phyloP scores from a whole-genome alignment of 164 flowering plant genomes.

The Umbellularia californica region DNA sequence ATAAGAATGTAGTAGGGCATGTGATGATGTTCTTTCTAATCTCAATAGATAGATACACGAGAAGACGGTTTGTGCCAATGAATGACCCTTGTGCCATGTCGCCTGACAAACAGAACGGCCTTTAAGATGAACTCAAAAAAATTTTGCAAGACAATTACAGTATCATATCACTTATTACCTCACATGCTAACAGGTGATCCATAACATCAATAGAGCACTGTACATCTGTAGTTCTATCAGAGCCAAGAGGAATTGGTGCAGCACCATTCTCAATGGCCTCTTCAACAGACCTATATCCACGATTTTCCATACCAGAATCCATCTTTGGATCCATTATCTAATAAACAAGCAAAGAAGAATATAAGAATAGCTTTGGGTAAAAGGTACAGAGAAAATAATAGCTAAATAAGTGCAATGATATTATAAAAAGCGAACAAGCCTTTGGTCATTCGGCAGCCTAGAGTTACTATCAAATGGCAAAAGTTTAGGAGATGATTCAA shows the following conservation, averaged over 20 bases:
- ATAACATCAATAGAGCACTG: slow-evolving; percentile 73
- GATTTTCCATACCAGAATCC: slow-evolving; percentile 85
- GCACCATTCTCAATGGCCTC: slow-evolving; percentile 94
- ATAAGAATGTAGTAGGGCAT: slow-evolving; percentile 75
- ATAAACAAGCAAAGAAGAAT: background rate
- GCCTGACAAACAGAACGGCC: slow-evolving; percentile 53
- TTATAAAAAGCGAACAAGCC: too few species aligned
- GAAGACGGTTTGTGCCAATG: slow-evolving; percentile 89
- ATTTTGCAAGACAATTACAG: background rate
- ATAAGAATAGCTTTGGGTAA: slow-evolving; percentile 8
- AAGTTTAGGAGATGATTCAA: too few species aligned
- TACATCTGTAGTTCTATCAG: slow-evolving; percentile 61
- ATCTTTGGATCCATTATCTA: slow-evolving; percentile 99
- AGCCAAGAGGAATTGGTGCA: slow-evolving; percentile 86
- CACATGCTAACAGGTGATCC: slow-evolving; percentile 94
- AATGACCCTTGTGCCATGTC: slow-evolving; percentile 97
- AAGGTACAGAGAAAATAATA: background rate
- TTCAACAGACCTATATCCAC: slow-evolving; percentile 77
- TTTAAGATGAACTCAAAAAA: slow-evolving; percentile 1
- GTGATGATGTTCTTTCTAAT: slow-evolving; percentile 78
- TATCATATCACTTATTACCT: slow-evolving; percentile 46
- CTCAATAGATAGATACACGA: slow-evolving; percentile 89
- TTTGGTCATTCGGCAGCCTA: too few species aligned
- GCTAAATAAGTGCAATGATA: slow-evolving; percentile 1
- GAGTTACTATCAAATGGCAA: too few species aligned